These are phyloP conservation scores for Colletotrichum navitas DNA, from an alignment of 2,329 filamentous ascomycete species.

Conservation along the genomic window DNA sequence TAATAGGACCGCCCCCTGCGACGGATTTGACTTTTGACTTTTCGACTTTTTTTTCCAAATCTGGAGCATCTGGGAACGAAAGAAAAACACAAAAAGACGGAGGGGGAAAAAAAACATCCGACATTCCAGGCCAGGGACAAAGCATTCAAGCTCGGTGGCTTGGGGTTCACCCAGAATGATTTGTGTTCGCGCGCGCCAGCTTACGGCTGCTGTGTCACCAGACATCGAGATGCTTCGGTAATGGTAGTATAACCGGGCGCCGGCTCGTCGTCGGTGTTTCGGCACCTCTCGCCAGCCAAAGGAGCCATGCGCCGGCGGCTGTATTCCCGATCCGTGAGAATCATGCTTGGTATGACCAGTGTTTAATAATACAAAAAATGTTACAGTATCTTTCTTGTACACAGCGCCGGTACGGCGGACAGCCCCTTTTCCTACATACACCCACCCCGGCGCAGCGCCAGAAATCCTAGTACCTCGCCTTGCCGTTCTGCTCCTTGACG, in stretches of 20 bases:
- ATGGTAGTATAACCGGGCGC: not conserved
- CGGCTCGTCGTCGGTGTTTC: not conserved
- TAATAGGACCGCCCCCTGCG: not conserved
- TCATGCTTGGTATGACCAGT: not conserved
- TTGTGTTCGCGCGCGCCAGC: not conserved
- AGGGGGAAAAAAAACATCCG: no score
- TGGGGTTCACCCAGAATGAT: not conserved
- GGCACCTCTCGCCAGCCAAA: not conserved
- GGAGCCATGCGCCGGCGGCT: not conserved
- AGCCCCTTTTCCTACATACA: not conserved
- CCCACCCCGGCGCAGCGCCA: no score
- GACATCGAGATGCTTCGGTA: not conserved
- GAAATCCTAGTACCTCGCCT: not conserved
- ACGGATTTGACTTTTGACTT: no score
- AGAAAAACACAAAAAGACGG: no score
- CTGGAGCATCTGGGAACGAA: no score
- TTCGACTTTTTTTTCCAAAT: not conserved
- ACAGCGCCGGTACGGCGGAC: not conserved
- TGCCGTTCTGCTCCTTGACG: not conserved
- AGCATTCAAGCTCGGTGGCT: not conserved
- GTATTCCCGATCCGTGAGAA: not conserved
- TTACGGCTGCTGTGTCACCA: not conserved
- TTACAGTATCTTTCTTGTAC: constrained; percentile 10
- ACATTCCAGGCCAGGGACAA: not conserved
- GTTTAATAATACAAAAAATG: constrained; percentile 1